A percentile compares a stretch with the other conserved stretches of the same genome.
phyloP scores from a whole-genome alignment of 2,329 filamentous ascomycete genomes.

The Cercospora beticola region DNA sequence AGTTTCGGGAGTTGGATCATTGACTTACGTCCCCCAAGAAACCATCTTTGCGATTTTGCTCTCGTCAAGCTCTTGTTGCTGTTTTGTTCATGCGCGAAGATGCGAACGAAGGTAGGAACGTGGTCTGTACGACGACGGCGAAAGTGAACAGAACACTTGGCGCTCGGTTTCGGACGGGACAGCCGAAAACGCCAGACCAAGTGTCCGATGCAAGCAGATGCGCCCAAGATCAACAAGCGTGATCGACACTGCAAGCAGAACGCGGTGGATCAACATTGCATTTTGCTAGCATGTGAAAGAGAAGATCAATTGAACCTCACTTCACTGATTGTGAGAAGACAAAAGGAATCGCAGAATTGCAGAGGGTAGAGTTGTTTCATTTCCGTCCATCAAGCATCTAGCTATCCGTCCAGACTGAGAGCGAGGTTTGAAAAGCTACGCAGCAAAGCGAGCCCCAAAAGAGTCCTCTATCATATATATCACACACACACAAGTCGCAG shows the following conservation, averaged over 20 bases:
- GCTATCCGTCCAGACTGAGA: conserved; percentile 16
- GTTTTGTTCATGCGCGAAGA: not conserved
- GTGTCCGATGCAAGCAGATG: not conserved
- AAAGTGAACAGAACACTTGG: not conserved
- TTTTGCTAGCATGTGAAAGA: not conserved
- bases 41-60: conserved; percentile 8
- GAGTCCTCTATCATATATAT: conserved; percentile 8
- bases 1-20: not conserved
- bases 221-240: not conserved
- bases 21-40: conserved; percentile 18
- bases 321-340: not conserved
- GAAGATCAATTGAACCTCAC: not conserved
- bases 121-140: not conserved
- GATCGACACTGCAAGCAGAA: conserved; percentile 6
- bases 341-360: not conserved
- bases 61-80: not conserved
- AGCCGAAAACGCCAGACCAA: not conserved
- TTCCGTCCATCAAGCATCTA: conserved; percentile 21
- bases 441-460: conserved; percentile 10
- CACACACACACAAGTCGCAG: not conserved
- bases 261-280: not conserved
- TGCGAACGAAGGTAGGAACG: not conserved
- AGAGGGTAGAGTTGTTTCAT: conserved; percentile 21
- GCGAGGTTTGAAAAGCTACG: conserved; percentile 10
- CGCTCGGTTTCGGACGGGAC: not conserved